phyloP scores from a whole-genome alignment of 2,329 filamentous ascomycete genomes.

The Pyrenophora teres region DNA sequence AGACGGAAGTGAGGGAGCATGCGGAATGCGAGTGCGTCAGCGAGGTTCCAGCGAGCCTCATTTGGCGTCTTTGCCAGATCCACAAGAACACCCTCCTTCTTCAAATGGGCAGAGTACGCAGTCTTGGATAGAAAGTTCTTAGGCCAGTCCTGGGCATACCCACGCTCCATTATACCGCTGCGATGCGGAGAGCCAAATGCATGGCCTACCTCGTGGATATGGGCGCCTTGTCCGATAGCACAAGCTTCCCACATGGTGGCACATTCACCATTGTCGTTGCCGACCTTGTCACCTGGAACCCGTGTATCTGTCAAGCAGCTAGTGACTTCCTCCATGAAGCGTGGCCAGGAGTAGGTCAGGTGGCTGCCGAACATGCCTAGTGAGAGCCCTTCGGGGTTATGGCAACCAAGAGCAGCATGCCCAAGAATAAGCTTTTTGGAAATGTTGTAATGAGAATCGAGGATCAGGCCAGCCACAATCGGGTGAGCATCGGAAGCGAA shows the following conservation, averaged over 20 bases:
- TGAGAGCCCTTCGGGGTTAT: slow-evolving; percentile 32
- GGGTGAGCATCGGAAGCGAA: slow-evolving; percentile 31
- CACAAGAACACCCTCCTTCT: slow-evolving; percentile 5
- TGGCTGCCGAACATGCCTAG: slow-evolving; percentile 36
- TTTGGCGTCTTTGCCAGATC: slow-evolving; percentile 20
- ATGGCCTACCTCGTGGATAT: slow-evolving; percentile 47
- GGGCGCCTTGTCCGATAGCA: slow-evolving; percentile 47
- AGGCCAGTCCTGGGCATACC: slow-evolving; percentile 43
- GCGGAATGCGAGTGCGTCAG: slow-evolving; percentile 37
- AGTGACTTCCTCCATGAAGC: slow-evolving; percentile 36
- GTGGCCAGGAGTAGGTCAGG: slow-evolving; percentile 38
- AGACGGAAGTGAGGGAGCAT: slow-evolving; percentile 35
- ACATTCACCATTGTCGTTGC: slow-evolving; percentile 46
- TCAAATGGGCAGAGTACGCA: slow-evolving; percentile 11
- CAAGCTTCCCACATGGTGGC: slow-evolving; percentile 54
- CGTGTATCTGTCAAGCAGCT: slow-evolving; percentile 42
- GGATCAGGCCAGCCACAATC: slow-evolving; percentile 39
- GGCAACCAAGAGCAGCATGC: slow-evolving; percentile 33
- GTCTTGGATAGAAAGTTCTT: slow-evolving; percentile 49
- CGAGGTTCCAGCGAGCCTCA: slow-evolving; percentile 39
- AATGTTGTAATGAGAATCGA: slow-evolving; percentile 36
- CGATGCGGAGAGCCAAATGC: slow-evolving; percentile 44
- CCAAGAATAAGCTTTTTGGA: slow-evolving; percentile 28
- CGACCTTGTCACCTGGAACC: slow-evolving; percentile 43
- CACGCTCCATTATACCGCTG: slow-evolving; percentile 43